Evolutionary conservation across 257 asterid species (phyloP), one percentile per base, ranked within the genome.

Genomic region (Lycium barbarum): DNA sequence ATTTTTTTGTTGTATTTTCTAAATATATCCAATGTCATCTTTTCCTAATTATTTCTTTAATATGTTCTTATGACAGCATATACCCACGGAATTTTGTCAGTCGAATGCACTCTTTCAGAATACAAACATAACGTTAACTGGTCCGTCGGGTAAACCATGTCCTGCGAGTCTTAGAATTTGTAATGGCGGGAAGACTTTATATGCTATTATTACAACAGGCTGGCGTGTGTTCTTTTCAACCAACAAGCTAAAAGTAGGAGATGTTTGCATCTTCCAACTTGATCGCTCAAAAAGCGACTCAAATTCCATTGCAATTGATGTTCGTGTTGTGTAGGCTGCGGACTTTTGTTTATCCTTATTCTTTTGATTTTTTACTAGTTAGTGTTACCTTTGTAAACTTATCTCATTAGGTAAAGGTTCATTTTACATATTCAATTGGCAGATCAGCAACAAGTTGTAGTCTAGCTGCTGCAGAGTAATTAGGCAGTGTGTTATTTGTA

Each of bases 161-260:
- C 73, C 83, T 6, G 82, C 81, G 66, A 78, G 53, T 55, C 81
- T 87, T 0, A 71, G 11, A 76, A 9, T 43, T n/a, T 54, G 79
- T 40, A 7, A 3, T 4, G 55, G 38, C 4, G 43, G 70, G 85
- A 20, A 40, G 47, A 49, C n/a, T 0, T 12, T 3, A 36, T n/a
- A 71, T 22, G 66, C 3, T 3, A 55, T 17, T 20, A 66, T 84
- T 68, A 13, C 82, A 18, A 67, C n/a, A 4, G 89, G 87, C 6
- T 86, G 87, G 89, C 20, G 14, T 0, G 73, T 65, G 12, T 86
- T 88, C 65, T 62, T 61, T 40, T 18, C 47, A 47, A 45, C 82
- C 22, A 86, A 84, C 80, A 58, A 86, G 13, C 83, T 88, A n/a
- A 84, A 84, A 65, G 67, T 36, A 9, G 89, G 89, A 35, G 86